Evolutionary conservation across 495 filamentous ascomycete genomes (phyloP).

Genomic region (Penicillium fimorum): DNA sequence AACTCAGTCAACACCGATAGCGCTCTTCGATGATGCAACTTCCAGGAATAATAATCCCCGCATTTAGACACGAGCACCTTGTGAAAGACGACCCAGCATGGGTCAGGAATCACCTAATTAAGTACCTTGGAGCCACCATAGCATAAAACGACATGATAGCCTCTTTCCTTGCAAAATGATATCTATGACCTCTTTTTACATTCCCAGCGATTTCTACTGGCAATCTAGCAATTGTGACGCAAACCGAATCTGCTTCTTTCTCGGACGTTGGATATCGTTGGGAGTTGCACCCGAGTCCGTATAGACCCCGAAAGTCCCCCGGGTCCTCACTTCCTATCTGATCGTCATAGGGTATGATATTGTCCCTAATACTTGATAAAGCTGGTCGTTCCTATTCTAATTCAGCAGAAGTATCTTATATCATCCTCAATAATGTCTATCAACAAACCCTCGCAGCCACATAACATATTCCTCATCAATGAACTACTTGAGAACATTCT

Average conservation of each 20-base stretch:
- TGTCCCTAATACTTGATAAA: neutral
- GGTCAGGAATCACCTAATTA: constrained; percentile 6
- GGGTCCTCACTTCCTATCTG: constrained; percentile 10
- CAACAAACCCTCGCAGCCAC: neutral
- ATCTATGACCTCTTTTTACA: neutral
- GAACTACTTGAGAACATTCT: constrained; percentile 14
- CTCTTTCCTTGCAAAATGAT: neutral
- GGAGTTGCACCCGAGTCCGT: neutral
- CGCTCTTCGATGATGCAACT: no score
- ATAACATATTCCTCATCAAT: constrained; percentile 19
- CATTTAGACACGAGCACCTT: constrained; percentile 9
- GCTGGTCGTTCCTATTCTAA: neutral
- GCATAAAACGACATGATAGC: neutral
- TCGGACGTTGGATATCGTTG: neutral
- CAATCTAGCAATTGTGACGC: neutral
- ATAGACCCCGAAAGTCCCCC: constrained; percentile 6
- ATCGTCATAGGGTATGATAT: constrained; percentile 6
- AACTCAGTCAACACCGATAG: neutral
- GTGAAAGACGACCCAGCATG: neutral
- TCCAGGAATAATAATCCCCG: neutral
- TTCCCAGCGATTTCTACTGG: neutral
- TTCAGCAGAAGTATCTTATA: neutral
- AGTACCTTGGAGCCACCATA: constrained; percentile 10
- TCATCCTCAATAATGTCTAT: constrained; percentile 2
- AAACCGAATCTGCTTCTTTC: neutral